Evolutionary conservation across 176 grass and related monocot genomes (phyloP).

Genomic region (Avena atlantica): DNA sequence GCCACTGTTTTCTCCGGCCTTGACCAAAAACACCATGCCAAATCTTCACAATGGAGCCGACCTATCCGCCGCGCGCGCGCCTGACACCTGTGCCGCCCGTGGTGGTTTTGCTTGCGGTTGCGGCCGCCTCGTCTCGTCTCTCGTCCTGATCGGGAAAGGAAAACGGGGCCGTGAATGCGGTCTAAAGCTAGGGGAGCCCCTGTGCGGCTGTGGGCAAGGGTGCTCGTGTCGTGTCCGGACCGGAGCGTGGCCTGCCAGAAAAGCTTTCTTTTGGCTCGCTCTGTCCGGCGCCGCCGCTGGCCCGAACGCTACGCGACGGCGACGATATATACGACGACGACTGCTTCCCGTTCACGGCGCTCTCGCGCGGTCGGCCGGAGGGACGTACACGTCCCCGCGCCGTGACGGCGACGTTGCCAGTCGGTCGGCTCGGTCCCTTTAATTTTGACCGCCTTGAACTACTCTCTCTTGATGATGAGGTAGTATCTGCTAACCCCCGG

Average conservation of each 20-base stretch:
- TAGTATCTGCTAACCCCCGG: too few species aligned
- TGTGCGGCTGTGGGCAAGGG: neutral
- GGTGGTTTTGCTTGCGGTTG: neutral
- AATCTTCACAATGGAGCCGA: neutral
- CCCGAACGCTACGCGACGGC: neutral
- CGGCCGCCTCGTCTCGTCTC: neutral
- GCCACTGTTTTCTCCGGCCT: neutral
- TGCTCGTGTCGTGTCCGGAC: neutral
- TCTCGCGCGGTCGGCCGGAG: neutral
- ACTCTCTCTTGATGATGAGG: too few species aligned
- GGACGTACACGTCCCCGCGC: neutral
- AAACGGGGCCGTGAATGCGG: neutral
- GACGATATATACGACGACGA: neutral
- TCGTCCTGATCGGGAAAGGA: neutral
- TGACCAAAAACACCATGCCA: neutral
- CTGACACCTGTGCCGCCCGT: neutral
- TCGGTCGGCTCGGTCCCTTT: too few species aligned
- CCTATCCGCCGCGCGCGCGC: neutral
- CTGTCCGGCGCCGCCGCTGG: conserved; percentile 30
- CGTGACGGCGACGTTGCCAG: neutral
- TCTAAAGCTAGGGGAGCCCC: neutral
- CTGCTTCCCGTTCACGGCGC: conserved; percentile 38
- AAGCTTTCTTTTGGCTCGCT: too few species aligned
- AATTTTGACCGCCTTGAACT: too few species aligned
- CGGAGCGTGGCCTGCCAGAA: too few species aligned